These are phyloP conservation scores for Taphrina deformans DNA, from an alignment of 1,139 yeast species.

Conservation along the genomic window DNA sequence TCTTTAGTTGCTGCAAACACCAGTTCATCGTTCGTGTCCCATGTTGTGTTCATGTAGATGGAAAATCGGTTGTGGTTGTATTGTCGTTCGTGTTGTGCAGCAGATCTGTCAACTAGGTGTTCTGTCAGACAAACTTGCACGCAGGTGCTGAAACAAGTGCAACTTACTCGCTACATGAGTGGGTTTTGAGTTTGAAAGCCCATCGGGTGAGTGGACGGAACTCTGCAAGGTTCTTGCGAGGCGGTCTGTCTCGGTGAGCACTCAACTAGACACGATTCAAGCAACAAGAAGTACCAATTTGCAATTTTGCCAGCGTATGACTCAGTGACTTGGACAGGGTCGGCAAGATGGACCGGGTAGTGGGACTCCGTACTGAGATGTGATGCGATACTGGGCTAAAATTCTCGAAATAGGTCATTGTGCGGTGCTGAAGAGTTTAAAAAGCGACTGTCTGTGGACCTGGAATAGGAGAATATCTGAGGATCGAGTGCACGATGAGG, in stretches of 20 bases:
- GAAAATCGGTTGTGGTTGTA: not conserved
- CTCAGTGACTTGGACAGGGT: not conserved
- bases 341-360: not conserved
- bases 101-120: not conserved
- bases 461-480: not conserved
- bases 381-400: not conserved
- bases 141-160: not conserved
- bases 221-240: not conserved
- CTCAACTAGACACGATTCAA: not conserved
- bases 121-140: not conserved
- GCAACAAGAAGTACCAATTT: not conserved
- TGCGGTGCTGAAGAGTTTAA: no score
- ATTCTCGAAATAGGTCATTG: not conserved
- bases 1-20: not conserved
- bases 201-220: not conserved
- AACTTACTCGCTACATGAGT: not conserved
- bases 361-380: not conserved
- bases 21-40: not conserved
- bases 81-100: not conserved
- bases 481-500: no score
- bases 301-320: not conserved
- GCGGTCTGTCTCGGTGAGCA: not conserved
- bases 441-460: no score
- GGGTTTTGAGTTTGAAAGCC: not conserved
- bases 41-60: not conserved